Base-by-base conservation (phyloP, 805 yeast genomes). In the Scheffersomyces coipomensis region DNA sequence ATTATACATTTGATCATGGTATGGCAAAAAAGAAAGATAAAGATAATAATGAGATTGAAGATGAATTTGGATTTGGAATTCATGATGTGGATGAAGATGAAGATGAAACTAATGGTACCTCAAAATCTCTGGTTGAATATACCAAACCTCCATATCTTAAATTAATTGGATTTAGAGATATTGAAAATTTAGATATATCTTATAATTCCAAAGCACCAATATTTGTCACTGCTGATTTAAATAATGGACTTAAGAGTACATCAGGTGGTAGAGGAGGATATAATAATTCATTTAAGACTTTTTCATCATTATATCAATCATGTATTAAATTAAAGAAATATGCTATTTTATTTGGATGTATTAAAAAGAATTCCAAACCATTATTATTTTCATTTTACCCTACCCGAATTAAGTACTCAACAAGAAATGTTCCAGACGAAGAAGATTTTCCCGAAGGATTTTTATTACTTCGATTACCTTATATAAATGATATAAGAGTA, bases 341-440 rank as follows among this genome's bases (percentile, higher is more conserved):
- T 50, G 93, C 86, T 0, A 61, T 91, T 6, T 75, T 85, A 3
- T 88, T 88, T 81, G 91, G 95, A 1, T 78, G 80, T 49, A 49
- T 71, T 5, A 75, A 81, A 41, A 63, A 58, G 33, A 71, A 71
- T 35, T 57, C 86, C 0, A 55, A 71, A 24, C 93, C 96, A 0
- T 44, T 62, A 3, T 44, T 85, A 32, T 81, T 73, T 51, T 78
- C 83, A 1, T 49, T 89, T 41, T 65, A 79, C 24, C 85, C 95
- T 0, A 75, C 85, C 0, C 49, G 52, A 44, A 29, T 50, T 11
- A 42, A 33, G 13, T 45, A 39, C 32, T 52, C 62, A 8, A 53
- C 55, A n/a, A 46, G 50, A 11, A 16, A 33, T 8, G 15, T 42
- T 15, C 40, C 39, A 6, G 42, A 45, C 11, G 44, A 37, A n/a